These are phyloP conservation scores for Ophiostoma ips DNA, from an alignment of 2,329 filamentous ascomycete species.

Conservation along the genomic window DNA sequence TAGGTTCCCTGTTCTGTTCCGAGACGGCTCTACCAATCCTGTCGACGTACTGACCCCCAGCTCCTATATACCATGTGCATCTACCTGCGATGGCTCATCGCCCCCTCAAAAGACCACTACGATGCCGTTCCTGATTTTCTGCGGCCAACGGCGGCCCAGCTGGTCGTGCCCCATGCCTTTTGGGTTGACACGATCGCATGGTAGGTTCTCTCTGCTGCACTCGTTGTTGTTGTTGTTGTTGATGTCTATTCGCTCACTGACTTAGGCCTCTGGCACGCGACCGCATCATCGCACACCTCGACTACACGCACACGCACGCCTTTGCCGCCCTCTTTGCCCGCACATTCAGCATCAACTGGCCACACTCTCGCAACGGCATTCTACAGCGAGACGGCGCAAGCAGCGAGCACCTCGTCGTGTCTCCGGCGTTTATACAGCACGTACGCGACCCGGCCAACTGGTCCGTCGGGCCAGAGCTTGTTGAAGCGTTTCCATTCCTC, in stretches of 20 bases:
- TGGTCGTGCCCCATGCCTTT: conserved; percentile 8
- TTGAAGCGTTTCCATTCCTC: conserved; percentile 8
- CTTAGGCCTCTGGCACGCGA: conserved; percentile 8
- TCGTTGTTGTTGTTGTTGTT: too few species aligned
- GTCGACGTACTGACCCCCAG: neutral
- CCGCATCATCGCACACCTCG: conserved; percentile 5
- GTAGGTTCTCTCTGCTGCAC: too few species aligned
- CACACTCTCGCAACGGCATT: conserved; percentile 1
- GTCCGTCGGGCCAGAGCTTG: conserved; percentile 9
- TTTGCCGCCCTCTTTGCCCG: conserved; percentile 1
- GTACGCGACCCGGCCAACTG: conserved; percentile 7
- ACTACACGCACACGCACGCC: conserved; percentile 4
- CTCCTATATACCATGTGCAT: conserved; percentile 8
- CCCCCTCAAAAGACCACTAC: conserved; percentile 7
- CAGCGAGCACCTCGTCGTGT: conserved; percentile 2
- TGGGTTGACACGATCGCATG: conserved; percentile 8
- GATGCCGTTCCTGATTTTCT: conserved; percentile 9
- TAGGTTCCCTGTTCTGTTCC: neutral
- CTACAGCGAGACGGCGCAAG: conserved; percentile 3
- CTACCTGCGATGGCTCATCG: conserved; percentile 8
- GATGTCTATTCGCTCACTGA: neutral
- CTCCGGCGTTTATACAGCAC: conserved; percentile 8
- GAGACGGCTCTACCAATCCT: too few species aligned
- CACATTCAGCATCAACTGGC: conserved; percentile 8
- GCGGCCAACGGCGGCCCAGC: conserved; percentile 6